These are phyloP conservation scores for Trypanosoma grayi DNA, from an alignment of 208 protist species.

Conservation along the genomic window DNA sequence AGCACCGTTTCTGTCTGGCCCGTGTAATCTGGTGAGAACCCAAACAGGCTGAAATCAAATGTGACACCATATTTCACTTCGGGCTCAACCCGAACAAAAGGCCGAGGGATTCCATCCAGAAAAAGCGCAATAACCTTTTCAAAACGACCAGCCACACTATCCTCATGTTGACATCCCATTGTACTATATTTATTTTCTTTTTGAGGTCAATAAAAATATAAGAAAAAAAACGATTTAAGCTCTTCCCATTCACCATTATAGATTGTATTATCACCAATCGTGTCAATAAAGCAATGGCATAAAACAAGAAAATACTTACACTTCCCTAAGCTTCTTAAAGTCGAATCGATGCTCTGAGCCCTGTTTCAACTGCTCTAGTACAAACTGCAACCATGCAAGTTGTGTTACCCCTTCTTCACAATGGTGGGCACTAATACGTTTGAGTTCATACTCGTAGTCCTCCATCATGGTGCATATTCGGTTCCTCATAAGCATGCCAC, in stretches of 20 bases:
- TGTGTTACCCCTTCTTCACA: constrained; percentile 84
- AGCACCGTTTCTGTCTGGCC: constrained; percentile 45
- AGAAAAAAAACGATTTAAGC: constrained; percentile 19
- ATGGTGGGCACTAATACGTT: constrained; percentile 87
- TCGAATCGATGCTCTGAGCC: constrained; percentile 79
- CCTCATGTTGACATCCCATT: constrained; percentile 49
- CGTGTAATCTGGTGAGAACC: constrained; percentile 76
- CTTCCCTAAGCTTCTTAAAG: constrained; percentile 71
- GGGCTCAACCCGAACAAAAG: constrained; percentile 40
- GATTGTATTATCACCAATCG: too few species aligned
- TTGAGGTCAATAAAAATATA: constrained; percentile 1
- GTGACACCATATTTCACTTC: constrained; percentile 32
- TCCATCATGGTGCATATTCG: constrained; percentile 88
- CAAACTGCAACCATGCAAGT: constrained; percentile 88
- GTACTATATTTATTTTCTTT: neutral
- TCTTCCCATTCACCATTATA: neutral
- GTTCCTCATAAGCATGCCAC: constrained; percentile 86
- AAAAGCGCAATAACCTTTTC: constrained; percentile 80
- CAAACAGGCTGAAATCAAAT: constrained; percentile 59
- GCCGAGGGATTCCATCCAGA: constrained; percentile 82
- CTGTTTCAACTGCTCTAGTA: constrained; percentile 84
- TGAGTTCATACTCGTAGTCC: constrained; percentile 91
- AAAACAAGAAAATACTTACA: constrained; percentile 23
- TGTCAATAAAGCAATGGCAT: too few species aligned
- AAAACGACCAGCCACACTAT: constrained; percentile 58